phyloP scores from a whole-genome alignment of 352 stramenopile genomes.

The Globisporangium mamillatum region DNA sequence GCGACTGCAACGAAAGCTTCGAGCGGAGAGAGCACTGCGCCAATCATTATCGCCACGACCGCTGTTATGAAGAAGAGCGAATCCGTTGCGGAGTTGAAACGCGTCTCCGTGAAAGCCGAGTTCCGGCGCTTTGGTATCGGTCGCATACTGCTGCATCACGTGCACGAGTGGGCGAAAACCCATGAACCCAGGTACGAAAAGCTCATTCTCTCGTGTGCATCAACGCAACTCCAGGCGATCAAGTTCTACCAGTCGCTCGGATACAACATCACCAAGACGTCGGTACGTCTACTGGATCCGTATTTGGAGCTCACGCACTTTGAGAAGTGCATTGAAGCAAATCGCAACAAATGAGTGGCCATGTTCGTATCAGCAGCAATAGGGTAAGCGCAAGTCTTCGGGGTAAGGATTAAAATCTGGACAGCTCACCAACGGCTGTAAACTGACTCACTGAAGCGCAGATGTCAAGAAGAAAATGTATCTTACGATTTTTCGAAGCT shows the following conservation, averaged over 20 bases:
- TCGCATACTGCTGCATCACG: conserved; percentile 6
- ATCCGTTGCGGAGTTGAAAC: not conserved
- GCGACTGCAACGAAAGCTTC: not conserved
- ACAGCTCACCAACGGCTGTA: too few relatives aligned
- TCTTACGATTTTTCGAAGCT: too few relatives aligned
- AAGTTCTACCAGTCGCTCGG: conserved; percentile 24
- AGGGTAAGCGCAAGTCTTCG: not conserved
- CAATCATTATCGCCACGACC: not conserved
- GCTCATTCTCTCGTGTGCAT: conserved; percentile 16
- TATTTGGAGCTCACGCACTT: not conserved
- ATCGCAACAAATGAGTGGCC: not conserved
- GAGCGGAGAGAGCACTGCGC: not conserved
- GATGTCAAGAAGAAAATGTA: too few relatives aligned
- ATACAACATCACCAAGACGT: conserved; percentile 12
- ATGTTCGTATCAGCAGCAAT: not conserved
- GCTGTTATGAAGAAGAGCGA: not conserved
- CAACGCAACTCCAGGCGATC: not conserved
- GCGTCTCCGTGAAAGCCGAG: conserved; percentile 14
- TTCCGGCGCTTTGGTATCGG: conserved; percentile 19
- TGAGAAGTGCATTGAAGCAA: not conserved
- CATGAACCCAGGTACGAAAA: not conserved
- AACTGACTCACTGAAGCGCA: too few relatives aligned
- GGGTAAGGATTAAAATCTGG: too few relatives aligned
- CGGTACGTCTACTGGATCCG: not conserved
- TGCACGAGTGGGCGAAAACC: conserved; percentile 18